A percentile compares a stretch with the other conserved stretches of the same genome.
These are phyloP conservation scores for Colletotrichum sp. DNA, from an alignment of 2,329 filamentous ascomycete species.

Conservation along the genomic window DNA sequence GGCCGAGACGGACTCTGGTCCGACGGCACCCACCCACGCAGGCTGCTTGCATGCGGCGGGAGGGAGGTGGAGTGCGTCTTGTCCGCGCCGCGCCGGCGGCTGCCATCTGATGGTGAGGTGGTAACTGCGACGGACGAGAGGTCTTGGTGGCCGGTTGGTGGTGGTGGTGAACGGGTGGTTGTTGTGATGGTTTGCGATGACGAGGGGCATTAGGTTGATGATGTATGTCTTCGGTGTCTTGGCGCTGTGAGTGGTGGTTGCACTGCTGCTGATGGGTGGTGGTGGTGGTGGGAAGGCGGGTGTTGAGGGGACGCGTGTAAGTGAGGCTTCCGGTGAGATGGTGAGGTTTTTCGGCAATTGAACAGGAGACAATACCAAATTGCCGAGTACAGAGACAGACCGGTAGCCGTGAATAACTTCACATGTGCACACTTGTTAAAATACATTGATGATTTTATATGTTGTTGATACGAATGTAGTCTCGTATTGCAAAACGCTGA, in stretches of 20 bases:
- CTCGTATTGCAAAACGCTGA: accelerated
- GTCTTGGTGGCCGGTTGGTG: neutral
- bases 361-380: neutral
- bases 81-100: neutral
- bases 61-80: neutral
- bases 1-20: neutral
- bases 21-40: neutral
- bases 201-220: neutral
- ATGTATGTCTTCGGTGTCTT: neutral
- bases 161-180: neutral
- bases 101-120: neutral
- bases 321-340: neutral
- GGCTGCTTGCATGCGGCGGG: neutral
- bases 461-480: no score
- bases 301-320: neutral
- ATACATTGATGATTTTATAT: no score
- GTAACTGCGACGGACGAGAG: neutral
- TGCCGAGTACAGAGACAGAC: neutral
- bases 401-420: neutral
- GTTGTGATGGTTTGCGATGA: neutral
- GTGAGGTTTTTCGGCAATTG: neutral
- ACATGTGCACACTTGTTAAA: neutral
- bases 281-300: neutral
- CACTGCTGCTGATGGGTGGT: neutral
- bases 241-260: neutral